Percentiles rank a stretch among this genome's conserved stretches.
phyloP scores from a whole-genome alignment of 352 stramenopile species.

The Phytophthora idaei region DNA sequence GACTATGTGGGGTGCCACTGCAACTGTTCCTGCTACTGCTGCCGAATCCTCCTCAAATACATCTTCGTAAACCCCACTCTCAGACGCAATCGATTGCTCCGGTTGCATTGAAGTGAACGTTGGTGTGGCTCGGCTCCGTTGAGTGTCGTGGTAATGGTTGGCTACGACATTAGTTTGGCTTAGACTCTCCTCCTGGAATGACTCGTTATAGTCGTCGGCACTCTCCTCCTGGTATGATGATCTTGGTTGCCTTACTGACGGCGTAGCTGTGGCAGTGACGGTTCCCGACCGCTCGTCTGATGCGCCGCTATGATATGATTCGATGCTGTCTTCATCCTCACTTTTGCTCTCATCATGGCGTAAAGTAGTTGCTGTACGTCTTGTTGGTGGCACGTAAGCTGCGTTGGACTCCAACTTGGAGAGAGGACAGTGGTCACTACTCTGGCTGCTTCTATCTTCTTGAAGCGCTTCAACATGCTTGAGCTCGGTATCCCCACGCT shows the following conservation, averaged over 20 bases:
- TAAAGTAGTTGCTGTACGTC: background rate
- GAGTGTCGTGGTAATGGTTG: constrained; percentile 13
- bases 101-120: background rate
- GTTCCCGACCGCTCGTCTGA: constrained; percentile 3
- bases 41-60: constrained; percentile 46
- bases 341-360: constrained; percentile 7
- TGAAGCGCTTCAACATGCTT: background rate
- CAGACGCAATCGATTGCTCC: constrained; percentile 28
- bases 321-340: constrained; percentile 17
- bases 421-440: background rate
- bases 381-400: background rate
- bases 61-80: constrained; percentile 58
- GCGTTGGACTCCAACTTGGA: background rate
- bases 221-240: constrained; percentile 13
- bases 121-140: background rate
- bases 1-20: constrained; percentile 1
- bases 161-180: constrained; percentile 43
- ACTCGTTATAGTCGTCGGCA: constrained; percentile 21
- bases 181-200: constrained; percentile 36
- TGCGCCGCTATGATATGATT: constrained; percentile 17
- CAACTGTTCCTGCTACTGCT: background rate
- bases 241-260: background rate
- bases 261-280: background rate
- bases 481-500: background rate
- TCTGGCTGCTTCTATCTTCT: constrained; percentile 13